A percentile compares a stretch with the other conserved stretches of the same genome.
These are phyloP conservation scores for Amanita thiersii DNA, from an alignment of 768 basidiomycete genomes.

Conservation along the genomic window DNA sequence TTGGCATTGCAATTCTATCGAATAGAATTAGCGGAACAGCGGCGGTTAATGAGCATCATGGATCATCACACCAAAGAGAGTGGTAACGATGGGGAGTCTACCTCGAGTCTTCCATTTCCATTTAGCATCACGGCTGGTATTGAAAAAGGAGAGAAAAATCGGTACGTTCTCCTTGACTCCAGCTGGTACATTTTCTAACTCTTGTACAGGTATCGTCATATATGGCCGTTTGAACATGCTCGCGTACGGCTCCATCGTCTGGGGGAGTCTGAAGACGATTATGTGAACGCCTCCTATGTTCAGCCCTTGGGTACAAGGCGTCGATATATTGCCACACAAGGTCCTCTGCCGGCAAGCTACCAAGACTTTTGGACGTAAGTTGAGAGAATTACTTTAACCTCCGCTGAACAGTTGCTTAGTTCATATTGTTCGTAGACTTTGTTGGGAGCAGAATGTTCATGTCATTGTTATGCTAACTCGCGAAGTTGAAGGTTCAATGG, in stretches of 20 bases:
- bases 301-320: constrained; percentile 76
- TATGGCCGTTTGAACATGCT: constrained; percentile 96
- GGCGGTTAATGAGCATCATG: constrained; percentile 85
- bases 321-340: constrained; percentile 94
- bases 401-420: not conserved
- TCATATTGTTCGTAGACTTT: constrained; percentile 39
- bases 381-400: not conserved
- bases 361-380: constrained; percentile 92
- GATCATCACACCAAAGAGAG: constrained; percentile 76
- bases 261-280: constrained; percentile 52
- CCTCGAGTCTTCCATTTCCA: constrained; percentile 40
- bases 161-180: constrained; percentile 33
- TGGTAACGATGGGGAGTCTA: constrained; percentile 15
- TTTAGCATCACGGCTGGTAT: constrained; percentile 94
- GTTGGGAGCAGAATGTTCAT: constrained; percentile 91
- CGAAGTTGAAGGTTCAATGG: constrained; percentile 77
- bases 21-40: constrained; percentile 87
- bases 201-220: constrained; percentile 74
- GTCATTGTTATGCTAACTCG: constrained; percentile 97
- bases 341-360: constrained; percentile 84
- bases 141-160: constrained; percentile 90
- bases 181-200: not conserved
- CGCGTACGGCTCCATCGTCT: constrained; percentile 62
- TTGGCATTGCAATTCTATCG: constrained; percentile 92
- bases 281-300: constrained; percentile 92